A percentile compares a stretch with the other conserved stretches of the same genome.
phyloP scores from a whole-genome alignment of 192 early-diverging fungal genomes.

The Phlyctochytrium bullatum region DNA sequence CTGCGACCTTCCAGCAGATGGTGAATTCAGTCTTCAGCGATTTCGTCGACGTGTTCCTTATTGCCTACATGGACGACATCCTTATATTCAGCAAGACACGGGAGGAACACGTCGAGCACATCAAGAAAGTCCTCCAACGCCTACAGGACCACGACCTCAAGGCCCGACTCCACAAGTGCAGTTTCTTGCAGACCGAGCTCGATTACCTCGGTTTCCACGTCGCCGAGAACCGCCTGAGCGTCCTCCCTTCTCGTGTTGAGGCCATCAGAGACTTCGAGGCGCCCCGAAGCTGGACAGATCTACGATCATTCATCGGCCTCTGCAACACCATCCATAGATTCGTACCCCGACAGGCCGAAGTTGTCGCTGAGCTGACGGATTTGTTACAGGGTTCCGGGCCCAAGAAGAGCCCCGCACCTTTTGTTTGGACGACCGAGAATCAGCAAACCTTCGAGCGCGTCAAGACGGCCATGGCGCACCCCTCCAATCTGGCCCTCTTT shows the following conservation, averaged over 20 bases:
- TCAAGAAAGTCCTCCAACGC: not conserved
- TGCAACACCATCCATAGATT: conserved; percentile 18
- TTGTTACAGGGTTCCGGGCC: not conserved
- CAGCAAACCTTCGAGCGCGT: conserved; percentile 2
- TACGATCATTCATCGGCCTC: conserved; percentile 18
- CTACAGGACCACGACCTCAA: conserved; percentile 21
- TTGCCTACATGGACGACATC: conserved; percentile 44
- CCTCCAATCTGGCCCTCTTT: conserved; percentile 9
- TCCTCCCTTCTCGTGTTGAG: conserved; percentile 4
- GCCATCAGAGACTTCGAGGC: conserved; percentile 10
- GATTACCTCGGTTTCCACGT: conserved; percentile 24
- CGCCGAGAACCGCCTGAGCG: not conserved
- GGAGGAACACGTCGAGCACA: conserved; percentile 8
- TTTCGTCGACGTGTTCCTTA: conserved; percentile 10
- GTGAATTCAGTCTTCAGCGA: conserved; percentile 47
- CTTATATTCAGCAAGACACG: conserved; percentile 36
- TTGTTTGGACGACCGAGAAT: not conserved
- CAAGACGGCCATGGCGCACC: not conserved
- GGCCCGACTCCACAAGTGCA: conserved; percentile 13
- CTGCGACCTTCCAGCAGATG: conserved; percentile 48
- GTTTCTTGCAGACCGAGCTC: conserved; percentile 3
- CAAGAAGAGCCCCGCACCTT: not conserved
- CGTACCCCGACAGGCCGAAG: not conserved
- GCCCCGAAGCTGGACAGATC: conserved; percentile 5
- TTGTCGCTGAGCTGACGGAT: conserved; percentile 16